Base-by-base conservation (phyloP, 768 basidiomycete genomes). In the Suillus clintonianus region DNA sequence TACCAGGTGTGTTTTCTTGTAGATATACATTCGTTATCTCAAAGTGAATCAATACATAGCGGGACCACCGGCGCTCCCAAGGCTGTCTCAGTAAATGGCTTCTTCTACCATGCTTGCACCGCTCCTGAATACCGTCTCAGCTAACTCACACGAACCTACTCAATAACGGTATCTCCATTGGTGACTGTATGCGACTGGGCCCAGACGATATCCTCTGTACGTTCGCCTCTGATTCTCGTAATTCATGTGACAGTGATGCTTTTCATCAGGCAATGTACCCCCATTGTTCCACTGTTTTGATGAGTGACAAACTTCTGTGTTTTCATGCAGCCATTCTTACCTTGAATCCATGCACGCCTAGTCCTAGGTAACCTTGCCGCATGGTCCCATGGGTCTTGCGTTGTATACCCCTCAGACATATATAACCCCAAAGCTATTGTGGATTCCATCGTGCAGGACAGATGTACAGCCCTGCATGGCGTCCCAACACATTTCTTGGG, bases 211-310 rank as follows among this genome's bases (percentile, higher is more conserved):
- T 91, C 27, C 75, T 94, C 5, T 93, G 92, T 91, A 65, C 34
- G 86, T 76, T 55, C 19, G 22, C 17, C 50, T 19, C 30, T 14
- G 45, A 14, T 17, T 24, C 14, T 24, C 32, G 54, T 8, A 22
- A 15, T 1, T 22, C 19, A 5, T 27, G 9, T 27, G 9, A 13
- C 27, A 54, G 11, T 6, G 42, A 64, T 45, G 66, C 47, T 15
- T 47, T 59, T 71, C 11, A 60, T 42, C 54, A 93, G 91, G 90
- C 81, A 94, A 94, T 65, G 87, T 87, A 1, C 92, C 92, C 3
- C 92, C 92, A 0, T 76, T 94, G 2, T 95, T 94, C 72, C 92
- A 95, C 72, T 94, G 92, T 71, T 94, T 94, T 84, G 92, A 92
- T 91, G 77, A 89, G 91, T 91, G 39, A 45, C 7, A 43, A 42